Evolutionary conservation across 768 basidiomycete species (phyloP).

Genomic region (Leccinum disarticulatum): DNA sequence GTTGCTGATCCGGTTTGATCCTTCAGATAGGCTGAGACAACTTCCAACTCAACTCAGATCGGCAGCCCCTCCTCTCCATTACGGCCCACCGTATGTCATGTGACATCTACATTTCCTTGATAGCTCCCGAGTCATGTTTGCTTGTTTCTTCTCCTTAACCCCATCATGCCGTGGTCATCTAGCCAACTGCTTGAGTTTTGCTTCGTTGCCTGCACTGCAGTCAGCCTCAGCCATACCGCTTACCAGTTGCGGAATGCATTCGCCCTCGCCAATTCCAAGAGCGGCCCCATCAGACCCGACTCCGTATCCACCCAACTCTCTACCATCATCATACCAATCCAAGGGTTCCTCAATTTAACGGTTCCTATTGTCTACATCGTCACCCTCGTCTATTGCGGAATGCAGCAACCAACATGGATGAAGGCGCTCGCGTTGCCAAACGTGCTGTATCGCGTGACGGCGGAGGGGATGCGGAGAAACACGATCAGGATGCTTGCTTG

Average conservation of each 20-base stretch:
- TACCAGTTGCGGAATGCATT: neutral
- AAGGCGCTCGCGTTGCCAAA: neutral
- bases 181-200: conserved; percentile 6
- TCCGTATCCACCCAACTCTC: neutral
- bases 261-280: conserved; percentile 2
- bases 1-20: neutral
- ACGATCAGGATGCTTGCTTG: neutral
- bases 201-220: conserved; percentile 5
- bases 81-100: no score
- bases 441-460: neutral
- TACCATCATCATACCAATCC: neutral
- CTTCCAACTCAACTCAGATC: no score
- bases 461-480: neutral
- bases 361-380: neutral
- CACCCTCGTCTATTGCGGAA: neutral
- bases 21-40: no score
- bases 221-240: neutral
- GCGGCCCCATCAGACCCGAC: conserved; percentile 9
- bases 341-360: neutral
- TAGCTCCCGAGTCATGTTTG: neutral
- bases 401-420: conserved; percentile 9
- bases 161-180: conserved; percentile 4
- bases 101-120: neutral
- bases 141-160: neutral
- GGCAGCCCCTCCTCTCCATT: no score